These are phyloP conservation scores for Boletus reticulatus DNA, from an alignment of 768 basidiomycete genomes.

Conservation along the genomic window DNA sequence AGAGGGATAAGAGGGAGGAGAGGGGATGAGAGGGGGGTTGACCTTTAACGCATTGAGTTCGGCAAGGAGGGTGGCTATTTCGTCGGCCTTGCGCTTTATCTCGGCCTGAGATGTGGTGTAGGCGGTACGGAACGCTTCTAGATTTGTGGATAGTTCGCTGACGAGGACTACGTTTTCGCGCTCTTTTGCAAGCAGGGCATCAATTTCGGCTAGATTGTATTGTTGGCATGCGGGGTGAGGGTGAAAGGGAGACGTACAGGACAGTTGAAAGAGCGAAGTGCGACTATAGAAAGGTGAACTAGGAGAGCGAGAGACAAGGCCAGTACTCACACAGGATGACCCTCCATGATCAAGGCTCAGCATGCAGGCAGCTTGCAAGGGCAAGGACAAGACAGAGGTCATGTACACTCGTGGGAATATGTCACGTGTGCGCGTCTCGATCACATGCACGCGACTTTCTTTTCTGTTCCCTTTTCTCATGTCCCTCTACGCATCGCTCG, in stretches of 20 bases:
- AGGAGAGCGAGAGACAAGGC: not conserved
- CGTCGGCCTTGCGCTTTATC: conserved; percentile 13
- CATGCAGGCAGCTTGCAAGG: no score
- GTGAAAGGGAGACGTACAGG: conserved; percentile 6
- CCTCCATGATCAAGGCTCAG: conserved; percentile 10
- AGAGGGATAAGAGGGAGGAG: not conserved
- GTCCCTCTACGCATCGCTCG: conserved; percentile 38
- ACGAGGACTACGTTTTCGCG: conserved; percentile 17
- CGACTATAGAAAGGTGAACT: conserved; percentile 3
- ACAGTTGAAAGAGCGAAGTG: not conserved
- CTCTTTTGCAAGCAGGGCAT: conserved; percentile 24
- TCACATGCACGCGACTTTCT: not conserved
- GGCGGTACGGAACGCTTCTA: conserved; percentile 26
- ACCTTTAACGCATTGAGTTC: conserved; percentile 32
- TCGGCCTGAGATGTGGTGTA: conserved; percentile 24
- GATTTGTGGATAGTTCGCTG: conserved; percentile 22
- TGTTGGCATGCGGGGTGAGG: not conserved
- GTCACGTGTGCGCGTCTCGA: conserved; percentile 27
- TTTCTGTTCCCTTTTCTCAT: not conserved
- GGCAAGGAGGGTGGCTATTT: conserved; percentile 12
- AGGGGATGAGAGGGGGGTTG: not conserved
- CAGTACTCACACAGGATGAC: conserved; percentile 15
- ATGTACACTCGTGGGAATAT: conserved; percentile 15
- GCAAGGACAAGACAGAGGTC: no score
- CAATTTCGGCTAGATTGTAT: conserved; percentile 29